Evolutionary conservation across 148 eudicot genomes (phyloP), one percentile per base, ranked within the genome.

Genomic region (Linanthus parryae): DNA sequence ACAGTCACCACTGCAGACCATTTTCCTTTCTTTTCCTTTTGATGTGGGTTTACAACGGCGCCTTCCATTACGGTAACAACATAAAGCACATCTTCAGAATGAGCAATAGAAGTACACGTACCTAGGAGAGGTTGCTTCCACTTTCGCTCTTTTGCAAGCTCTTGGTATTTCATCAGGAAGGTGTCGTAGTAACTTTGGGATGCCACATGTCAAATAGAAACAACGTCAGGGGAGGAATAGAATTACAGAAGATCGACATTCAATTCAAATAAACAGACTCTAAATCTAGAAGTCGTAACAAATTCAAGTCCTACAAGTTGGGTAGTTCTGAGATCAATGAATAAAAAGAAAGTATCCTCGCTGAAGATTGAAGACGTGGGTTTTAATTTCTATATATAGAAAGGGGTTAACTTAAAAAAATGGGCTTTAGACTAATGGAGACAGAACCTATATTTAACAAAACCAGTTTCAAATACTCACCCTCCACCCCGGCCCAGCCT

Each of bases 401-500:
- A n/a, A n/a, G n/a, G n/a, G n/a, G n/a, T n/a, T n/a, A n/a, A n/a
- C n/a, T n/a, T n/a, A n/a, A n/a, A n/a, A n/a, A n/a, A n/a, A n/a
- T n/a, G n/a, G n/a, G n/a, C n/a, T n/a, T n/a, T n/a, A n/a, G n/a
- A n/a, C n/a, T n/a, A n/a, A n/a, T n/a, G n/a, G 33, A 33, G 52
- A 42, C 44, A 1, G 50, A 39, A 37, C 27, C 33, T 40, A 25
- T 14, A 59, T 30, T 12, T 27, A 11, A 19, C 11, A 29, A 33
- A 5, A 50, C 20, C 41, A 23, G 34, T 51, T 38, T 25, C 17
- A 29, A 12, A 48, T 24, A 64, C 95, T 54, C 78, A 94, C 99
- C 99, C 99, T 72, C 99, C 99, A 50, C 99, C 96, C 51, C 99
- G 99, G 65, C 99, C 99, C 70, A 94, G 64, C 25, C 99, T 94